Evolutionary conservation across 2,329 filamentous ascomycete species (phyloP).

Genomic region (Xylariomycetidae sp.): DNA sequence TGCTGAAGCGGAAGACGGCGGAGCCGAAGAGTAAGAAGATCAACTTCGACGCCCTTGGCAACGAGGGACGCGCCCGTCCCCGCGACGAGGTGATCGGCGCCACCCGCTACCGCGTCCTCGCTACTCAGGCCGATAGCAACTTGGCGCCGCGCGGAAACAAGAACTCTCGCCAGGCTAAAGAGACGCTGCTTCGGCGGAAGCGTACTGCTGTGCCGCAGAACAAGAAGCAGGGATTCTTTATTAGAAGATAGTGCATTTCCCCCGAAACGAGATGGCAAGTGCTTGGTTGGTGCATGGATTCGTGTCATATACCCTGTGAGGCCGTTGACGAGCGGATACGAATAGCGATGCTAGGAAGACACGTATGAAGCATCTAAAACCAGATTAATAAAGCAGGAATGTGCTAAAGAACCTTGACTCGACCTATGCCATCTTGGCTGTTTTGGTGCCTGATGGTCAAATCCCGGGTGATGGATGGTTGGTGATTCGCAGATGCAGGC

Average conservation of each 20-base stretch:
- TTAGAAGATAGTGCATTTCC: conserved; percentile 25
- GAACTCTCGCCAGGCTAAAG: conserved; percentile 35
- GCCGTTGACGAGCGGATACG: too few species aligned
- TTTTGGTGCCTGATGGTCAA: too few species aligned
- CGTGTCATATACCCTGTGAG: too few species aligned
- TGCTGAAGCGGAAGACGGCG: conserved; percentile 15
- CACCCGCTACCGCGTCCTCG: conserved; percentile 47
- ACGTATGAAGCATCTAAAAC: too few species aligned
- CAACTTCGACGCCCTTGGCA: conserved; percentile 35
- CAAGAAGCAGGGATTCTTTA: conserved; percentile 40
- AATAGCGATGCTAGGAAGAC: too few species aligned
- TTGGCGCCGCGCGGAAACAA: conserved; percentile 44
- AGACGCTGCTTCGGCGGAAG: conserved; percentile 39
- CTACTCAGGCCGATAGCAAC: conserved; percentile 35
- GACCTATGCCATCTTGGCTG: too few species aligned
- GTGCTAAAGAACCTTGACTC: too few species aligned
- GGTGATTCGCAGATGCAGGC: too few species aligned
- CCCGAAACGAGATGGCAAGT: too few species aligned
- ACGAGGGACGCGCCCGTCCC: conserved; percentile 32
- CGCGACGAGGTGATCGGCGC: conserved; percentile 44
- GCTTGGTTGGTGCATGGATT: too few species aligned
- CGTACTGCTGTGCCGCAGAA: conserved; percentile 26
- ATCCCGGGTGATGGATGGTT: too few species aligned
- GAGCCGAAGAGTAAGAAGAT: conserved; percentile 34
- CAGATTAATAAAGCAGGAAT: too few species aligned